A percentile compares a stretch with the other conserved stretches of the same genome.
Conservation (phyloP, 2,329 filamentous ascomycete species). For the Cladosporium sp. region DNA sequence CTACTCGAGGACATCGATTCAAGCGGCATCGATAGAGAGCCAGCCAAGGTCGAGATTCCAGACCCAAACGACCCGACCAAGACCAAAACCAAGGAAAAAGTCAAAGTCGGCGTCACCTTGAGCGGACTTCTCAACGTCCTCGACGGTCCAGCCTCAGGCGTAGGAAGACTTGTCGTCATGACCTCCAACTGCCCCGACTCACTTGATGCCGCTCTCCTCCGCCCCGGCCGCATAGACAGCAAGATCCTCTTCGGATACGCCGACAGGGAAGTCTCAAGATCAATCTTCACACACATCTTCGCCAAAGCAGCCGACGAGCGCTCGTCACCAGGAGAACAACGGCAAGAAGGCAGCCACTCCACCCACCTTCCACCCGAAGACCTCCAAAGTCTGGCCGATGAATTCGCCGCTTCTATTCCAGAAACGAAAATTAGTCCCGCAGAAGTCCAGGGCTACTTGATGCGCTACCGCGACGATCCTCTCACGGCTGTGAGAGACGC, state of each 20-base stretch:
- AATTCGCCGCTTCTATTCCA: conserved; percentile 20
- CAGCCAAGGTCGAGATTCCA: conserved; percentile 17
- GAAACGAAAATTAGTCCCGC: conserved; percentile 21
- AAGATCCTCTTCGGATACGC: conserved; percentile 55
- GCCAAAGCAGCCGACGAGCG: conserved; percentile 35
- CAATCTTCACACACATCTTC: conserved; percentile 37
- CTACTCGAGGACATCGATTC: conserved; percentile 43
- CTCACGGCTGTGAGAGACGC: conserved; percentile 39
- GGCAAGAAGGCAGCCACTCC: conserved; percentile 34
- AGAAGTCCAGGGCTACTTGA: conserved; percentile 23
- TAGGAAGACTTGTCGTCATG: conserved; percentile 73
- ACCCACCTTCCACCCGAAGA: conserved; percentile 25
- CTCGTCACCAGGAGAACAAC: conserved; percentile 33
- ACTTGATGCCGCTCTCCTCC: conserved; percentile 66
- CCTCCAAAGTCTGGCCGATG: conserved; percentile 15
- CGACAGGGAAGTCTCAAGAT: conserved; percentile 32
- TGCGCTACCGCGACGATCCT: conserved; percentile 44
- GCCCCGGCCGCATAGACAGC: conserved; percentile 62
- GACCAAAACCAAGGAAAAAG: conserved; percentile 38
- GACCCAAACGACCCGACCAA: conserved; percentile 26
- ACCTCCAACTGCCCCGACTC: conserved; percentile 69
- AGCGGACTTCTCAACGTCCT: conserved; percentile 75
- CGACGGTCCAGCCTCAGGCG: conserved; percentile 70
- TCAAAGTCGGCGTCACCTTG: conserved; percentile 42
- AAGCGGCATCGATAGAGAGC: conserved; percentile 51